A percentile compares a stretch with the other conserved stretches of the same genome.
Evolutionary conservation across 2,329 filamentous ascomycete species (phyloP).

Genomic region (Aspergillus viridinutans): DNA sequence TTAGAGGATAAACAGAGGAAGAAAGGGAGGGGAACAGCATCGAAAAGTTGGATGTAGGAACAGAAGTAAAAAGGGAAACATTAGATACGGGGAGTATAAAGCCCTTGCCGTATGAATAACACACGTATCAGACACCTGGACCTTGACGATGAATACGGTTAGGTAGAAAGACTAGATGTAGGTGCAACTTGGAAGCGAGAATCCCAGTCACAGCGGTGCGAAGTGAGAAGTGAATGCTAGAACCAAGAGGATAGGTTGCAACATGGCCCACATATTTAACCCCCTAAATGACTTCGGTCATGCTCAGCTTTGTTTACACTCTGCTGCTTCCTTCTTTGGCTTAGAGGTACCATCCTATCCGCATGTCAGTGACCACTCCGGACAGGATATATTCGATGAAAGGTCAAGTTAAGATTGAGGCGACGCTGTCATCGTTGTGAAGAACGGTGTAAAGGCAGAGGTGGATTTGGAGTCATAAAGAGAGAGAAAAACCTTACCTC

Average conservation of each 20-base stretch:
- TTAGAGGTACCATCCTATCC: conserved; percentile 78
- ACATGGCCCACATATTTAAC: neutral
- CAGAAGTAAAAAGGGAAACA: conserved; percentile 9
- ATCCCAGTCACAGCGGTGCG: neutral
- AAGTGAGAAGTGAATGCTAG: neutral
- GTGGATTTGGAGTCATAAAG: neutral
- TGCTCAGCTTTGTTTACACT: conserved; percentile 90
- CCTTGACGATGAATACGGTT: neutral
- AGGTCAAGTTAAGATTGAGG: neutral
- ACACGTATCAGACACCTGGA: neutral
- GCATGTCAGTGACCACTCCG: conserved; percentile 18
- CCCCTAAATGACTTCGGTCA: conserved; percentile 15
- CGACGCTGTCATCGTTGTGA: neutral
- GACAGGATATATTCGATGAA: neutral
- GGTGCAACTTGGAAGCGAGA: neutral
- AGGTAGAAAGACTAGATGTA: neutral
- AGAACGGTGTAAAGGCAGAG: neutral
- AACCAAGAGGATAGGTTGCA: neutral
- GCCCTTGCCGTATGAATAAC: neutral
- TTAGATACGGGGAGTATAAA: neutral
- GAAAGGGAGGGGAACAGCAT: conserved; percentile 9
- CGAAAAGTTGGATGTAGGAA: neutral
- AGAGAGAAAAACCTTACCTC: conserved; percentile 36
- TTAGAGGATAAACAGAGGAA: conserved; percentile 16
- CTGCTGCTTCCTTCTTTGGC: conserved; percentile 88